Evolutionary conservation across 2,329 filamentous ascomycete species (phyloP).

Genomic region (Penicillium fuscoglaucum): DNA sequence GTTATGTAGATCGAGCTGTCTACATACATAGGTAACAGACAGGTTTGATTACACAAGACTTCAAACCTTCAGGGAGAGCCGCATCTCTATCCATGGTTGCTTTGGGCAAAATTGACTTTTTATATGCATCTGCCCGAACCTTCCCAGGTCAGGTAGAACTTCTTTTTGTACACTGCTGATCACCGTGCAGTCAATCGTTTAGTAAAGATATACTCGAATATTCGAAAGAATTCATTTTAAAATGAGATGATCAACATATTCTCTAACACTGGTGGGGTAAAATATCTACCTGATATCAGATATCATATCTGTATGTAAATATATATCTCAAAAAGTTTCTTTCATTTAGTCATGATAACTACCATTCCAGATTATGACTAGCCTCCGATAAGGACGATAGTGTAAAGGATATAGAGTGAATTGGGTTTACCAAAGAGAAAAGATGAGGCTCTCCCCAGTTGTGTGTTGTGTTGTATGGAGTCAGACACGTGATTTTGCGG

Average conservation of each 20-base stretch:
- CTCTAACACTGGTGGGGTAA: too few relatives aligned
- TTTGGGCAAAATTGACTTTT: neutral
- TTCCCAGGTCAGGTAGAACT: neutral
- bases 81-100: neutral
- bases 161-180: neutral
- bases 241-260: neutral
- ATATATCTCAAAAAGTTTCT: neutral
- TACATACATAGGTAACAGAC: too few relatives aligned
- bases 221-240: neutral
- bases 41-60: neutral
- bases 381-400: too few relatives aligned
- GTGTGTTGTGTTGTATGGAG: neutral
- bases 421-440: too few relatives aligned
- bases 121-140: neutral
- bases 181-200: too few relatives aligned
- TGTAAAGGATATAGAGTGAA: neutral
- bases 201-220: neutral
- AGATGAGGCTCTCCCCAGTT: too few relatives aligned
- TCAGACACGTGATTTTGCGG: neutral
- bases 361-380: neutral
- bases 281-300: too few relatives aligned
- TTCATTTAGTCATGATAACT: neutral
- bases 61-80: neutral
- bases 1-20: neutral
- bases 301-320: neutral